Evolutionary conservation across 352 stramenopile genomes (phyloP), one percentile per base, ranked within the genome.

Genomic region (Aphanomyces invadans): DNA sequence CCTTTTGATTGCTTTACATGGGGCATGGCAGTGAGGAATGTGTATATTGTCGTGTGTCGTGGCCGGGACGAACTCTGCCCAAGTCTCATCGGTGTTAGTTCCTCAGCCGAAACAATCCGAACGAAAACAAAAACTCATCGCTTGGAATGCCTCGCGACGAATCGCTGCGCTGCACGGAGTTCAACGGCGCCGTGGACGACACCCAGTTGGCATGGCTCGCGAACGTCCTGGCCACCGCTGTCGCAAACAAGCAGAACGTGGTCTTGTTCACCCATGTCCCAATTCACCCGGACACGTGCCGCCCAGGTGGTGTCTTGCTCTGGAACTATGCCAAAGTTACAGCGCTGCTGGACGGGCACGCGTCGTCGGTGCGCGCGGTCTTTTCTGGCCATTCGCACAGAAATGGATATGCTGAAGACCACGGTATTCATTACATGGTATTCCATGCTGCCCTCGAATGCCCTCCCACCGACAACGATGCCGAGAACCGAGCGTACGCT

Each of bases 261-360:
- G 54, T 94, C 11, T 52, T 94, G 15, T 92, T 92, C 64, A 79
- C 79, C 17, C 85, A 94, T 60, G 76, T 88, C 4, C 85, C 85
- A 38, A 68, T 56, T 65, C 73, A 54, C 76, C 77, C 19, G 74
- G 71, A 62, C 69, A 77, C 80, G n/a, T 71, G 74, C 52, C 62
- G 48, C 21, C 69, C 65, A 5, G 49, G 49, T 33, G 66, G 31
- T 23, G 74, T 69, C 29, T 68, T 92, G 63, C 73, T 91, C 19
- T 94, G 85, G 85, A 91, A 94, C 70, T 92, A 90, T 70, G 65
- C 80, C 23, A 73, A 87, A 57, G 69, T 92, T n/a, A 59, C 91
- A 25, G 62, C 69, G n/a, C 51, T 84, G 23, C 72, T 92, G 23
- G 64, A 73, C 17, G 66, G 69, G 59, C 33, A 68, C 1, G 2